phyloP scores from a whole-genome alignment of 2,329 filamentous ascomycete genomes.

The Trichoderma harzianum region DNA sequence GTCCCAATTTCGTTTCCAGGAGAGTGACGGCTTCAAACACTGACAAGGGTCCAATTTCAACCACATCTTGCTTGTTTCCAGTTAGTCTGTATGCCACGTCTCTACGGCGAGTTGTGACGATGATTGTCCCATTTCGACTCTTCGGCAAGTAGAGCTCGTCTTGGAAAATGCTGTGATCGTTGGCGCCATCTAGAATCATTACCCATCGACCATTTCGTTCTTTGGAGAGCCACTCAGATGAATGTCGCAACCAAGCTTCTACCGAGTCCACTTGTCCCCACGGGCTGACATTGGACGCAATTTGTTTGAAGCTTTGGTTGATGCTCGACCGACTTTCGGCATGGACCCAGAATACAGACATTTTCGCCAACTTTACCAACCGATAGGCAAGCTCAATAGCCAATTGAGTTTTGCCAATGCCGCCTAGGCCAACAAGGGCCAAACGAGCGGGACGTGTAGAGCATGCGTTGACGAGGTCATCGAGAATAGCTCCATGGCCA shows the following conservation, averaged over 20 bases:
- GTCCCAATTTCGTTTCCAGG: not conserved
- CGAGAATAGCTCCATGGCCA: slow-evolving; percentile 27
- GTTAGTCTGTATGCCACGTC: not conserved
- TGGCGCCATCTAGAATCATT: slow-evolving; percentile 37
- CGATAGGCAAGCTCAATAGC: slow-evolving; percentile 1
- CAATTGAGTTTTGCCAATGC: slow-evolving; percentile 25
- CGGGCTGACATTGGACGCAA: not conserved
- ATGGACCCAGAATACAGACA: not conserved
- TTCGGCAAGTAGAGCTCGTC: no score
- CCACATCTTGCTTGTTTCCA: not conserved
- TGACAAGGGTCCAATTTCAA: not conserved
- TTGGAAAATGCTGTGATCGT: slow-evolving; percentile 27
- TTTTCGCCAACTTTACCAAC: not conserved
- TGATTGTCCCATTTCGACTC: not conserved
- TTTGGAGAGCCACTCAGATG: slow-evolving; percentile 30
- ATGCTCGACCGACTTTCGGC: not conserved
- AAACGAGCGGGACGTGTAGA: slow-evolving; percentile 22
- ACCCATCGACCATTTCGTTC: slow-evolving; percentile 31
- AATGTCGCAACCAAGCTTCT: no score
- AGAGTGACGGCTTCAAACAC: not conserved
- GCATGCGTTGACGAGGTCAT: slow-evolving; percentile 24
- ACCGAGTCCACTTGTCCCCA: no score
- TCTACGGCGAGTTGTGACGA: not conserved
- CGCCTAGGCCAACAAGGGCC: slow-evolving; percentile 35
- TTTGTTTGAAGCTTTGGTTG: not conserved